Evolutionary conservation across 2,329 filamentous ascomycete species (phyloP).

Genomic region (Pestalotiopsis sp.): DNA sequence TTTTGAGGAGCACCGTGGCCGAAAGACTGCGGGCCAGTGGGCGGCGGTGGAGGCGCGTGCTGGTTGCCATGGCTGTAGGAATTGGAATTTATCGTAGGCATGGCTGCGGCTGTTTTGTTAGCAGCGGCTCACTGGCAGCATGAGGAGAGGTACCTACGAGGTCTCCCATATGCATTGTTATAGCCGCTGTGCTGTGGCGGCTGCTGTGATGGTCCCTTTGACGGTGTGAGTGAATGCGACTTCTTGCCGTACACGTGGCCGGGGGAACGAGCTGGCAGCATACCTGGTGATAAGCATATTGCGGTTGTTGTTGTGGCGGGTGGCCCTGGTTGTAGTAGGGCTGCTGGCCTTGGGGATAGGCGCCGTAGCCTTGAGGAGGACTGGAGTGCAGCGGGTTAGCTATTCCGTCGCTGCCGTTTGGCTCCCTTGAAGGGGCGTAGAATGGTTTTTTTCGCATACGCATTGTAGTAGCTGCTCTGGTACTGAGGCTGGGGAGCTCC

Average conservation of each 20-base stretch:
- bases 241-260: not conserved
- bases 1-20: conserved; percentile 77
- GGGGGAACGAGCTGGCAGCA: not conserved
- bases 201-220: conserved; percentile 39
- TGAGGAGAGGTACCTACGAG: conserved; percentile 39
- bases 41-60: conserved; percentile 66
- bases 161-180: conserved; percentile 51
- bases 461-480: conserved; percentile 30
- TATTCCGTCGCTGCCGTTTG: not conserved
- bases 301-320: conserved; percentile 46
- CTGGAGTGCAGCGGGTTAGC: conserved; percentile 24
- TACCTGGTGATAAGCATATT: conserved; percentile 34
- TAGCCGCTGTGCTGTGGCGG: conserved; percentile 43
- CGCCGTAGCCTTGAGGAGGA: conserved; percentile 48
- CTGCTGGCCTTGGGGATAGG: conserved; percentile 46
- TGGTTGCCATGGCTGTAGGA: conserved; percentile 60
- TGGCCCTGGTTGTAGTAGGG: conserved; percentile 45
- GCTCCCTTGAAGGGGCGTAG: not conserved
- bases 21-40: conserved; percentile 69
- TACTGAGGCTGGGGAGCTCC: conserved; percentile 33
- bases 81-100: conserved; percentile 50
- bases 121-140: not conserved
- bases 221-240: conserved; percentile 28
- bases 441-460: conserved; percentile 20
- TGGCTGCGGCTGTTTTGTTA: conserved; percentile 27